phyloP scores from a whole-genome alignment of 75 land plant species.

The Ceratopteris richardii region DNA sequence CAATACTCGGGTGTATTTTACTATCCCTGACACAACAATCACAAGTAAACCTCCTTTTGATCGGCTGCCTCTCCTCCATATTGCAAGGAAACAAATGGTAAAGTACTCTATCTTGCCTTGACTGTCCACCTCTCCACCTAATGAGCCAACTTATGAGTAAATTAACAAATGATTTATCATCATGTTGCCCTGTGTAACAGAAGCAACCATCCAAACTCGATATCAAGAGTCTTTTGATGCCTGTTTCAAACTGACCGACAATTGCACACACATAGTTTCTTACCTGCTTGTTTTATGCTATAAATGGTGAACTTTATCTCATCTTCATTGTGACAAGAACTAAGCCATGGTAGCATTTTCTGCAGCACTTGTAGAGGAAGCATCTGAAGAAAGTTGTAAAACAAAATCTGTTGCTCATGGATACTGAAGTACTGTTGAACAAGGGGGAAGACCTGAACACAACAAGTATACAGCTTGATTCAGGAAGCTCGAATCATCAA shows the following conservation, averaged over 20 bases:
- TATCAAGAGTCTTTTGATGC: not conserved
- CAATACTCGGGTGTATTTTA: not conserved
- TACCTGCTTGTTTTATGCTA: constrained; percentile 74
- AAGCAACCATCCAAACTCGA: not conserved
- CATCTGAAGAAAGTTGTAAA: constrained; percentile 69
- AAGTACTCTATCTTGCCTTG: not conserved
- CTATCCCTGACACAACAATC: not conserved
- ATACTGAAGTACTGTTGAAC: constrained; percentile 53
- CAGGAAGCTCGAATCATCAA: constrained; percentile 3
- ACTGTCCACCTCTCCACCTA: constrained; percentile 29
- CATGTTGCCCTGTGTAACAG: constrained; percentile 50
- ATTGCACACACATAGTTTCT: too few relatives aligned
- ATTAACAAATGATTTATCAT: constrained; percentile 56
- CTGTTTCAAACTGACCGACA: too few relatives aligned
- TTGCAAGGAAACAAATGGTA: not conserved
- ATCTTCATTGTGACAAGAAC: constrained; percentile 41
- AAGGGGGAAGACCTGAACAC: constrained; percentile 70
- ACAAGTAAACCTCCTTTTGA: not conserved
- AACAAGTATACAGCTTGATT: not conserved
- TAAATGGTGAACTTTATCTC: constrained; percentile 60
- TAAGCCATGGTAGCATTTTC: constrained; percentile 86
- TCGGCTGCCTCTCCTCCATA: not conserved
- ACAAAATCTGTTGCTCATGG: constrained; percentile 56
- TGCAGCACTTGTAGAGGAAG: constrained; percentile 87
- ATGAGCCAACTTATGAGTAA: constrained; percentile 79